Percentiles rank a stretch among this genome's conserved stretches.
Evolutionary conservation across 257 asterid genomes (phyloP).

Genomic region (Solanum megistacrolobum): DNA sequence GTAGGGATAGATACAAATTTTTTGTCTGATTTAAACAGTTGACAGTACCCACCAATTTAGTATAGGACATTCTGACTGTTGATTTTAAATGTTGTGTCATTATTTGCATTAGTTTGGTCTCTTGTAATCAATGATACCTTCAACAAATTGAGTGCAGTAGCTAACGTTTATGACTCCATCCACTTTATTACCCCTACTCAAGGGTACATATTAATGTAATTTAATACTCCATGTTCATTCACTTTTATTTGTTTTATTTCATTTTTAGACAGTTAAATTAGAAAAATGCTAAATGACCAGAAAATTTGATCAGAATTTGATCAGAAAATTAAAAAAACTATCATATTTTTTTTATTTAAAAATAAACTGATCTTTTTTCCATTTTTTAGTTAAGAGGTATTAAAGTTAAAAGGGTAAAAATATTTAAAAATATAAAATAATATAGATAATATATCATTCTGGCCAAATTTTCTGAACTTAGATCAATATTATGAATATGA

Average conservation of each 20-base stretch:
- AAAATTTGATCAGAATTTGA: too few species aligned
- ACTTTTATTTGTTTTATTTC: neutral
- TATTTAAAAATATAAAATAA: too few species aligned
- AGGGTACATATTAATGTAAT: neutral
- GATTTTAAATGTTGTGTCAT: neutral
- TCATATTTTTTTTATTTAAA: too few species aligned
- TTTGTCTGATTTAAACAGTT: neutral
- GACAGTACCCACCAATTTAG: neutral
- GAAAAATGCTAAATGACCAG: too few species aligned
- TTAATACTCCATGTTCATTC: neutral
- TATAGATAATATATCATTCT: too few species aligned
- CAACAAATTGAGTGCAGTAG: neutral
- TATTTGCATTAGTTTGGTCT: neutral
- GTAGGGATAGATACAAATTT: neutral
- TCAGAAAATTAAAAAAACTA: too few species aligned
- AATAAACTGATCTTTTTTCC: too few species aligned
- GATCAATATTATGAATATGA: neutral
- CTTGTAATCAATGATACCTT: neutral
- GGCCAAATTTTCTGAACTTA: neutral
- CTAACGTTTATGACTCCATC: constrained; percentile 10
- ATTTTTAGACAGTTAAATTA: fast-evolving
- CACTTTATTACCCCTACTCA: neutral
- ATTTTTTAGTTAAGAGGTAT: too few species aligned
- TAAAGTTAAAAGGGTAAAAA: too few species aligned
- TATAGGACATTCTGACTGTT: constrained; percentile 7